phyloP scores from a whole-genome alignment of 164 flowering plant genomes.

The Protea cynaroides region DNA sequence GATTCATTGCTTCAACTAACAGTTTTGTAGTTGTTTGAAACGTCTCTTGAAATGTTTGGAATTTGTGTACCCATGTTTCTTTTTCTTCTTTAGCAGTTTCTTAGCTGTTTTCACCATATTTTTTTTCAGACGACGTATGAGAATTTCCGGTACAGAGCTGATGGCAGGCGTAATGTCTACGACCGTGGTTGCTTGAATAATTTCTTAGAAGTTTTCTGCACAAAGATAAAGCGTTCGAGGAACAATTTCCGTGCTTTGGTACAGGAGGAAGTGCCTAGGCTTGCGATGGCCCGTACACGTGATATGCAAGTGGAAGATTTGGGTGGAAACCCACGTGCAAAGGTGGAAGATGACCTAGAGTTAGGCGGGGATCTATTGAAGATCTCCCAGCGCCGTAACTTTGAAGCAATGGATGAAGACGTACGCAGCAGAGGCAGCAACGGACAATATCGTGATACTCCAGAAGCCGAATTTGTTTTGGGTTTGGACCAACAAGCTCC shows the following conservation, averaged over 20 bases:
- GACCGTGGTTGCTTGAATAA: slow-evolving; percentile 65
- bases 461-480: slow-evolving; percentile 47
- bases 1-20: too few relatives aligned
- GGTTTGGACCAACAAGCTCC: slow-evolving; percentile 47
- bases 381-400: slow-evolving; percentile 70
- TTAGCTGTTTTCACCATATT: not conserved
- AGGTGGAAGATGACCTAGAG: slow-evolving; percentile 89
- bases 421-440: slow-evolving; percentile 64
- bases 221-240: slow-evolving; percentile 56
- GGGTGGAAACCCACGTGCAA: slow-evolving; percentile 49
- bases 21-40: too few relatives aligned
- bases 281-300: slow-evolving; percentile 25
- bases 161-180: slow-evolving; percentile 59
- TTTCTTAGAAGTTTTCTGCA: slow-evolving; percentile 75
- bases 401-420: slow-evolving; percentile 67
- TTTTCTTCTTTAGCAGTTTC: not conserved
- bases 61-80: too few relatives aligned
- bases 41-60: too few relatives aligned
- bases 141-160: slow-evolving; percentile 80
- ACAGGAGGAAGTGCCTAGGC: slow-evolving; percentile 56
- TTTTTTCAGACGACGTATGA: slow-evolving; percentile 79
- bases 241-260: slow-evolving; percentile 73
- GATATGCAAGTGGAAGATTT: slow-evolving; percentile 49
- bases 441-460: slow-evolving; percentile 42
- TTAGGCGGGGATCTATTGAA: slow-evolving; percentile 78